Base-by-base conservation (phyloP, 257 asterid genomes). In the Solanum phureja region DNA sequence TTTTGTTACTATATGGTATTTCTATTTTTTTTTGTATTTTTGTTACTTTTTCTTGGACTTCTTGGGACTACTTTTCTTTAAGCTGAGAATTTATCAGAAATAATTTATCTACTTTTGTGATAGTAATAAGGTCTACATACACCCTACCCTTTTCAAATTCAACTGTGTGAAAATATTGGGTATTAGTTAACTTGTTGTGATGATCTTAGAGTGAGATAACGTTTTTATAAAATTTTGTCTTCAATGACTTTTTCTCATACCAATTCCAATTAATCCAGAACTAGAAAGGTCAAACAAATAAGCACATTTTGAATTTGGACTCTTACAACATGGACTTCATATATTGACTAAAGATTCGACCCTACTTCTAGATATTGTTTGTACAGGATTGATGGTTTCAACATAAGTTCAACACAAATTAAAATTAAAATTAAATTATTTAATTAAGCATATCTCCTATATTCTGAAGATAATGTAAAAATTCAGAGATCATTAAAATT, bases 21-120 rank as follows among this genome's bases (percentile, higher is more conserved):
- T 38, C 8, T 58, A 0, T 19, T 60, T 0, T 60, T 4, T 62
- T n/a, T 62, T n/a, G 14, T 23, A 23, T 4, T 62, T 21, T 10
- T 62, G 11, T 10, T 62, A 23, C 31, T 9, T 62, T 62, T 60
- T 62, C 4, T n/a, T 62, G 13, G 1, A 62, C 29, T n/a, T 2
- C 29, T 21, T 60, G 0, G 0, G 3, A 62, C 3, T n/a, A 9
- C 27, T n/a, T 62, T 62, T 62, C 27, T 10, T 23, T 62, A 0
- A 23, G 3, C 2, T 1, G 0, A 62, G 3, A 0, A 1, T 8
- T 9, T 9, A 23, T 62, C 31, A 2, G 0, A n/a, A 62, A 62
- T 0, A 9, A 10, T 2, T 10, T n/a, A 24, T 62, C 16, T n/a
- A 58, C 11, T 18, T 7, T 0, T 56, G 24, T 4, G 7, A 49